A percentile compares a stretch with the other conserved stretches of the same genome.
phyloP scores from a whole-genome alignment of 352 stramenopile genomes.

The Globisporangium mamillatum region DNA sequence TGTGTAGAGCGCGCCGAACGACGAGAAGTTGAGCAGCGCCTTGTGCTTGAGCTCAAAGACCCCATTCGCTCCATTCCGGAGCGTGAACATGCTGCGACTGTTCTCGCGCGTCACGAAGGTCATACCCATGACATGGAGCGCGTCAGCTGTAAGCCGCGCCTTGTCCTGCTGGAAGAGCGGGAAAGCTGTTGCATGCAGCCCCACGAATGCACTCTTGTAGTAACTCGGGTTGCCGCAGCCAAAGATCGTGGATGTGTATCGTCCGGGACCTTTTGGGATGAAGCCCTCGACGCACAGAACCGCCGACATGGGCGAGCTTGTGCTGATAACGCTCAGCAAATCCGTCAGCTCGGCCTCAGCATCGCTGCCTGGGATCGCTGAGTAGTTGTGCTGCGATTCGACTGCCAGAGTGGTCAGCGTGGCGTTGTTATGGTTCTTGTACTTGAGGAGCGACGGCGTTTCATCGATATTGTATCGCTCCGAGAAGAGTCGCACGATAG shows the following conservation, averaged over 20 bases:
- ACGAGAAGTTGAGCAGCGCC: constrained; percentile 38
- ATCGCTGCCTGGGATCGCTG: constrained; percentile 26
- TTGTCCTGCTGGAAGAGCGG: constrained; percentile 26
- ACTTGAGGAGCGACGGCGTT: constrained; percentile 9
- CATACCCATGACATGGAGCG: constrained; percentile 32
- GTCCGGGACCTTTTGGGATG: constrained; percentile 20
- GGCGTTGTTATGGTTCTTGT: constrained; percentile 1
- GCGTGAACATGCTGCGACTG: constrained; percentile 20
- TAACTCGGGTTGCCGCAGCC: constrained; percentile 38
- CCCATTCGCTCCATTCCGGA: constrained; percentile 4
- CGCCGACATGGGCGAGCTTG: constrained; percentile 36
- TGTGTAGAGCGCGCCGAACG: constrained; percentile 44
- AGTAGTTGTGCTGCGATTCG: constrained; percentile 8
- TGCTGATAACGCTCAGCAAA: constrained; percentile 55
- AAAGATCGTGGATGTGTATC: constrained; percentile 28
- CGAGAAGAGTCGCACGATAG: constrained; percentile 43
- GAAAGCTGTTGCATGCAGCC: constrained; percentile 14
- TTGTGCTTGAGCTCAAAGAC: constrained; percentile 26
- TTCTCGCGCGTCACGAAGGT: constrained; percentile 34
- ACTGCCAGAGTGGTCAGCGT: not conserved
- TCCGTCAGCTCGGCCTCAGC: constrained; percentile 38
- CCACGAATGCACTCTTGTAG: constrained; percentile 34
- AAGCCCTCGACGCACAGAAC: constrained; percentile 57
- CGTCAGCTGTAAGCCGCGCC: constrained; percentile 24
- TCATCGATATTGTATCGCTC: constrained; percentile 33